Base-by-base conservation (phyloP, 805 yeast genomes). In the Kodamaea laetipori region DNA sequence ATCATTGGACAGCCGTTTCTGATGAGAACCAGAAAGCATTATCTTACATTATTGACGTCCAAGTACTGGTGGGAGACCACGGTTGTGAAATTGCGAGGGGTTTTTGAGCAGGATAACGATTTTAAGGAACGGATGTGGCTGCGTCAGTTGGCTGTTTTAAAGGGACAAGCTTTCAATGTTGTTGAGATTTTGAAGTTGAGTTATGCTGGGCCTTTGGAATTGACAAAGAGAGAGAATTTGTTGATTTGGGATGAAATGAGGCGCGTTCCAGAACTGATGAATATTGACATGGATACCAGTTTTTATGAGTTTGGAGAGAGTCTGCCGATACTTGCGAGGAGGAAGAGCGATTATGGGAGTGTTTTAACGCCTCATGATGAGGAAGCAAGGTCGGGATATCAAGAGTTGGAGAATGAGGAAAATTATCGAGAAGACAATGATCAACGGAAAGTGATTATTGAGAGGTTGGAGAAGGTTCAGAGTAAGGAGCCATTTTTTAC, bases 141-240 rank as follows among this genome's bases (percentile, higher is more conserved):
- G 23, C 76, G 77, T 46, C 90, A 85, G 52, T 69, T 84, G 68
- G 82, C 86, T 0, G 84, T 85, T 2, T 54, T 84, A 55, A 84
- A 84, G 55, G 92, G 90, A 0, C 90, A 85, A 56, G 87, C 90
- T 0, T 84, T 82, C 64, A 84, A 83, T 50, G 83, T 84, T 2
- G 84, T 83, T 3, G 88, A 85, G 52, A 73, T 84, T 1, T 59
- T 84, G 41, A 80, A 80, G 53, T 63, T 66, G 24, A 67, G 72
- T 1, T 71, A 74, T 16, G 83, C 81, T 28, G 87, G 89, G 0
- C 90, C 90, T 0, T 61, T 84, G 43, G 89, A 84, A 48, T 63
- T 84, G 9, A 82, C 81, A 1, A 66, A 86, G 46, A 60, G 84
- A 39, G 76, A 80, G 8, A 67, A 82, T 37, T 66, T 81, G 23